These are phyloP conservation scores for Blumeria hordei DNA, from an alignment of 2,329 filamentous ascomycete genomes.

Conservation along the genomic window DNA sequence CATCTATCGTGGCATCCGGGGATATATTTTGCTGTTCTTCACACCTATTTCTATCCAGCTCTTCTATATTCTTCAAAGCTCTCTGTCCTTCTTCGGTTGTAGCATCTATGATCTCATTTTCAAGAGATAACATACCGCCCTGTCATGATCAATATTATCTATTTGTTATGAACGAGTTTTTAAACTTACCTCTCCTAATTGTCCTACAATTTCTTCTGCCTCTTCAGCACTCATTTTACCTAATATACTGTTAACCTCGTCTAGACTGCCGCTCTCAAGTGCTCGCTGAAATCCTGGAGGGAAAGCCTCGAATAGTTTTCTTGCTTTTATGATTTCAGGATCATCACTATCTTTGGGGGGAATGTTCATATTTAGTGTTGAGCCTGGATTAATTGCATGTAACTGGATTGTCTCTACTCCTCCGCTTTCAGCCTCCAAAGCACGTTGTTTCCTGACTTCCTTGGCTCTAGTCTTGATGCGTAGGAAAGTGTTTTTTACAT, in stretches of 20 bases:
- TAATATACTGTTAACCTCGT: slow-evolving; percentile 69
- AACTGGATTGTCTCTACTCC: slow-evolving; percentile 93
- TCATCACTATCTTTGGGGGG: slow-evolving; percentile 46
- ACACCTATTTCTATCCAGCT: slow-evolving; percentile 12
- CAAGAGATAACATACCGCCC: slow-evolving; percentile 71
- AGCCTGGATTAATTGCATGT: slow-evolving; percentile 83
- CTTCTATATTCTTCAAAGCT: slow-evolving; percentile 50
- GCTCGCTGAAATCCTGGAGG: slow-evolving; percentile 58
- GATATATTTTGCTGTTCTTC: slow-evolving; percentile 18
- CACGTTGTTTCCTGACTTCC: slow-evolving; percentile 21
- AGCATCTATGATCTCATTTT: slow-evolving; percentile 84
- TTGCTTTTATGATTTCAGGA: slow-evolving; percentile 33
- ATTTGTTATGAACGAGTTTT: not conserved
- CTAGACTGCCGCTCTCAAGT: slow-evolving; percentile 67
- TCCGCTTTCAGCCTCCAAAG: slow-evolving; percentile 28
- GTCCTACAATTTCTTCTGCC: slow-evolving; percentile 61
- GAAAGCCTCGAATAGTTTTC: slow-evolving; percentile 66
- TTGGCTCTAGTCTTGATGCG: slow-evolving; percentile 49
- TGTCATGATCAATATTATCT: slow-evolving; percentile 13
- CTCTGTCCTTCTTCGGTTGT: slow-evolving; percentile 70
- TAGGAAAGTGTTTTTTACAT: slow-evolving; percentile 70
- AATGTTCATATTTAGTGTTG: slow-evolving; percentile 70
- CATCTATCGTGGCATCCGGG: slow-evolving; percentile 4
- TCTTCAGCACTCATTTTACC: slow-evolving; percentile 75
- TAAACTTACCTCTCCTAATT: slow-evolving; percentile 41